Evolutionary conservation across 2,329 filamentous ascomycete species (phyloP), one percentile per base, ranked within the genome.

Genomic region (Venturia effusa): DNA sequence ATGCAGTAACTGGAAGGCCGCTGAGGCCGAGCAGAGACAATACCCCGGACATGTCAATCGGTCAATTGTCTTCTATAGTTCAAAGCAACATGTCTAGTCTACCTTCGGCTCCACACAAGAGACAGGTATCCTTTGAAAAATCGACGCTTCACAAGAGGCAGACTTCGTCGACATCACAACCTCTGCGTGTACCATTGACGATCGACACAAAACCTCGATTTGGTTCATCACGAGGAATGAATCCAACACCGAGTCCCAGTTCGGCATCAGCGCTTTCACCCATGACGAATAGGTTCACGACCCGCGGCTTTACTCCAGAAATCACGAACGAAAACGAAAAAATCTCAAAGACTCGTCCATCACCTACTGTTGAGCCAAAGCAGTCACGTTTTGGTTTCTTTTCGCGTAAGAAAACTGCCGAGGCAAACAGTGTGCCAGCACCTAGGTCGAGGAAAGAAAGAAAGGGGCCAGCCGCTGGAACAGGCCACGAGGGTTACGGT

Each of bases 391-490:
- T 96, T 72, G 88, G 88, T 0, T 81, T 96, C 63, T 96, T 96
- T 69, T 80, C 87, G 10, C 84, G 88, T 67, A 86, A 85, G 64
- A 85, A 85, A 17, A 95, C 90, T 73, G 80, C 83, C 0, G 79
- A 83, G 0, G 72, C 82, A 4, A 80, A 84, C 22, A 41, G 59
- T 51, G 72, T 74, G n/a, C 66, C 75, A 13, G 66, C 73, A 0
- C 82, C 86, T n/a, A 85, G 82, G 43, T 85, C 87, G 10, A 85
- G 82, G 67, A 83, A 64, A 45, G 68, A 68, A 1, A 70, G 88
- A 34, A 93, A 91, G 74, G 92, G 93, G 0, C 93, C 93, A 27
- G 85, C 83, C 19, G 93, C 93, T 48, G 93, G 93, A n/a, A 97
- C 93, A 43, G 93, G 93, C 0, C 92, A 97, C 70, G 93, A 97